These are phyloP conservation scores for Trichoderma lentiforme DNA, from an alignment of 2,329 filamentous ascomycete genomes.

Conservation along the genomic window DNA sequence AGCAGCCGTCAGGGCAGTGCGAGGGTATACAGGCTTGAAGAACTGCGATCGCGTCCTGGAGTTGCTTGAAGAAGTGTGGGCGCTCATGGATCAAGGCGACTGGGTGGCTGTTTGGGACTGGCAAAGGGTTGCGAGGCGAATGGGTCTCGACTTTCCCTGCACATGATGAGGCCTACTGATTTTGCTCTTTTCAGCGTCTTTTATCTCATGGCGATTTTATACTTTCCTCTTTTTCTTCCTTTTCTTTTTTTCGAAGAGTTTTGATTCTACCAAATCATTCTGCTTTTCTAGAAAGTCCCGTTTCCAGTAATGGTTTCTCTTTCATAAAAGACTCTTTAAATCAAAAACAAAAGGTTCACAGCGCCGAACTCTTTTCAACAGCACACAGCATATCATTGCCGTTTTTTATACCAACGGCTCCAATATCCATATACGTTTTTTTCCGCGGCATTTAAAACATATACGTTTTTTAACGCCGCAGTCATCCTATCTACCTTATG, in stretches of 20 bases:
- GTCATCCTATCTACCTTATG: neutral
- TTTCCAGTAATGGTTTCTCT: neutral
- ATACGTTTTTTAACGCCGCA: neutral
- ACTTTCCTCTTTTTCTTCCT: neutral
- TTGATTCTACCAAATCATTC: neutral
- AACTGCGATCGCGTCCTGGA: constrained; percentile 54
- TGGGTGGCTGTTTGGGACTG: constrained; percentile 62
- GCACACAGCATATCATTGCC: neutral
- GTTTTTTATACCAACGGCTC: neutral
- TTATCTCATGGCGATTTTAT: neutral
- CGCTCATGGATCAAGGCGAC: constrained; percentile 55
- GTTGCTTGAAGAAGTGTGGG: constrained; percentile 58
- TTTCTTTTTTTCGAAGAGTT: neutral
- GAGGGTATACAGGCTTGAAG: constrained; percentile 57
- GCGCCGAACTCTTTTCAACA: neutral
- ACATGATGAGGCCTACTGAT: constrained; percentile 27
- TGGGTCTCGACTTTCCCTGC: constrained; percentile 57
- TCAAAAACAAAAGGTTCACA: neutral
- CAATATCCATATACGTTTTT: constrained; percentile 5
- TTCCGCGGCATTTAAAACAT: neutral
- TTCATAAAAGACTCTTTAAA: neutral
- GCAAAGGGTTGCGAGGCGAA: constrained; percentile 52
- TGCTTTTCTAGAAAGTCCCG: neutral
- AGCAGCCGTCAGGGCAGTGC: constrained; percentile 47
- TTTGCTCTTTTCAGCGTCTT: neutral